Evolutionary conservation across 1,284 basidiomycete species (phyloP).

Genomic region (Caloboletus firmus): DNA sequence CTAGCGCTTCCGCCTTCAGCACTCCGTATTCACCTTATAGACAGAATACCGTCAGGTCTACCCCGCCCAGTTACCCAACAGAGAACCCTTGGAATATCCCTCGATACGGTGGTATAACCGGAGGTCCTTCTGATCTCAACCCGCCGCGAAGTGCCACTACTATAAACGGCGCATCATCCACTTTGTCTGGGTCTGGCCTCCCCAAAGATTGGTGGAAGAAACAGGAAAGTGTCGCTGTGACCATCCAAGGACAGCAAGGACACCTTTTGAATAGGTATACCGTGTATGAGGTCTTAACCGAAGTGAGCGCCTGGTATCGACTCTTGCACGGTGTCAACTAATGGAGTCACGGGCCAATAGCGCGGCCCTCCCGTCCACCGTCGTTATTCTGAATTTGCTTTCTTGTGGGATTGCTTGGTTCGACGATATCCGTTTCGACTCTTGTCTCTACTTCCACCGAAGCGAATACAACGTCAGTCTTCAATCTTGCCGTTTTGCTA

Average conservation of each 20-base stretch:
- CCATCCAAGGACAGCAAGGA: slow-evolving; percentile 80
- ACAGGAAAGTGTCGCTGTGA: slow-evolving; percentile 70
- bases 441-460: slow-evolving; percentile 87
- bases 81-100: slow-evolving; percentile 74
- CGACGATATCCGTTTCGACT: slow-evolving; percentile 87
- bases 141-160: slow-evolving; percentile 35
- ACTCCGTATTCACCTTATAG: slow-evolving; percentile 41
- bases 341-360: slow-evolving; percentile 36
- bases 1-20: slow-evolving; percentile 50
- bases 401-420: slow-evolving; percentile 80
- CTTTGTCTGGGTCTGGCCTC: slow-evolving; percentile 66
- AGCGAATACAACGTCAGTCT: slow-evolving; percentile 80
- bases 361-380: slow-evolving; percentile 65
- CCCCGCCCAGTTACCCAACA: slow-evolving; percentile 50
- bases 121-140: slow-evolving; percentile 22
- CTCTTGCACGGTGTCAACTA: slow-evolving; percentile 3
- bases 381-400: slow-evolving; percentile 89
- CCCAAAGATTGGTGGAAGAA: slow-evolving; percentile 83
- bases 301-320: slow-evolving; percentile 50
- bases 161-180: slow-evolving; percentile 53
- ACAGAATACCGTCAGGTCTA: slow-evolving; percentile 40
- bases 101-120: slow-evolving; percentile 17
- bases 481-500: slow-evolving; percentile 1
- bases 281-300: slow-evolving; percentile 78
- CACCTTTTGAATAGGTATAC: slow-evolving; percentile 83